A percentile compares a stretch with the other conserved stretches of the same genome.
These are phyloP conservation scores for Elsinoe ampelina DNA, from an alignment of 2,329 filamentous ascomycete species.

Conservation along the genomic window DNA sequence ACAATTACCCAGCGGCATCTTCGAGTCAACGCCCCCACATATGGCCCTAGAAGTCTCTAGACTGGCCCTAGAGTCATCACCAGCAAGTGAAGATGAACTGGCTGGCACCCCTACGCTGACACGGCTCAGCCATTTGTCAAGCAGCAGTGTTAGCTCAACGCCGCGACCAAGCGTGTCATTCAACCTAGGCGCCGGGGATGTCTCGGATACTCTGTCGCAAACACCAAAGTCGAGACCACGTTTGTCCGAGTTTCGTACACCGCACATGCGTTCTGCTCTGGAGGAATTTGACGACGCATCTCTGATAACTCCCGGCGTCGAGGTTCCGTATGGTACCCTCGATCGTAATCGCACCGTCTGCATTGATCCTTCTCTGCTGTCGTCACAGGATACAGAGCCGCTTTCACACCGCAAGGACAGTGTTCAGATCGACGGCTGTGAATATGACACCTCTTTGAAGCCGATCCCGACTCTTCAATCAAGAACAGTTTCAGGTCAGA, in stretches of 20 bases:
- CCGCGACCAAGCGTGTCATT: background rate
- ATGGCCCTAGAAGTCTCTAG: slow-evolving; percentile 1
- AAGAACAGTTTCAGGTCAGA: background rate
- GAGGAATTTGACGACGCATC: slow-evolving; percentile 11
- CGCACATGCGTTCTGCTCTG: slow-evolving; percentile 15
- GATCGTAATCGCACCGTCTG: background rate
- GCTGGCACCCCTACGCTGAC: slow-evolving; percentile 1
- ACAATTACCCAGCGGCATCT: slow-evolving; percentile 13
- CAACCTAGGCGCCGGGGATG: background rate
- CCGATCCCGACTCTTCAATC: background rate
- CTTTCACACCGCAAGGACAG: slow-evolving; percentile 6
- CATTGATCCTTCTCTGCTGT: slow-evolving; percentile 13
- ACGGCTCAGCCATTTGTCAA: background rate
- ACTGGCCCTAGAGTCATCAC: slow-evolving; percentile 5
- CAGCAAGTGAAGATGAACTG: slow-evolving; percentile 10
- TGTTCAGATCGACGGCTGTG: background rate
- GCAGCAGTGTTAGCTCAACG: background rate
- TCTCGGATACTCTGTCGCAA: background rate
- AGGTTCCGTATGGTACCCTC: background rate
- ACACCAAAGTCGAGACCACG: background rate
- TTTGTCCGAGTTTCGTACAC: slow-evolving; percentile 13
- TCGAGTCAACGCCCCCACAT: slow-evolving; percentile 8
- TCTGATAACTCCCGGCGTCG: background rate
- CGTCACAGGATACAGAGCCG: background rate
- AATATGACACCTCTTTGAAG: background rate